Evolutionary conservation across 78 protist species (phyloP).

Genomic region (Tieghemostelium lacteum): DNA sequence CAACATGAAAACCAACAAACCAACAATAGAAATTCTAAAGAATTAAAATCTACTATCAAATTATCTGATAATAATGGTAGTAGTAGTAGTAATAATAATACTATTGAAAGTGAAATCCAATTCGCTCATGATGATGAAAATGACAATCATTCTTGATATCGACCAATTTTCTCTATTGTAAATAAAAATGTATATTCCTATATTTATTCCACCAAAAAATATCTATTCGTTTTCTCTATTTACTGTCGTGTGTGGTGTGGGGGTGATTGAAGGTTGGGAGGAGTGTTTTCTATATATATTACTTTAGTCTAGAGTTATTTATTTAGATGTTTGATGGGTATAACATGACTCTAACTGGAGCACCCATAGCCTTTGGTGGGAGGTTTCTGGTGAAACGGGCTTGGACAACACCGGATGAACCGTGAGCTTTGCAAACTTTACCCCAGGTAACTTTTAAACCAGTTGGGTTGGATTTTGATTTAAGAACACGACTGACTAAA

Average conservation of each 20-base stretch:
- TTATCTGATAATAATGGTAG: too few species aligned
- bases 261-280: background rate
- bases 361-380: slow-evolving; percentile 95
- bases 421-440: slow-evolving; percentile 95
- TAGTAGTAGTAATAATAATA: too few species aligned
- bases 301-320: background rate
- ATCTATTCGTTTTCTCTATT: too few species aligned
- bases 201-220: too few species aligned
- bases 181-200: too few species aligned
- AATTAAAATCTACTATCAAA: too few species aligned
- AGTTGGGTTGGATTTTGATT: slow-evolving; percentile 61
- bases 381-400: slow-evolving; percentile 94
- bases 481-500: slow-evolving; percentile 87
- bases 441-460: slow-evolving; percentile 94
- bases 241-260: background rate
- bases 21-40: too few species aligned
- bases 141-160: too few species aligned
- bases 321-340: slow-evolving; percentile 92
- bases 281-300: background rate
- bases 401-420: slow-evolving; percentile 96
- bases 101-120: too few species aligned
- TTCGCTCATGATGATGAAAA: too few species aligned
- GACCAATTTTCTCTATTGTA: too few species aligned
- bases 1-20: too few species aligned
- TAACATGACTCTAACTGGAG: slow-evolving; percentile 93